Evolutionary conservation across 2,329 filamentous ascomycete genomes (phyloP).

Genomic region (Fusarium citri): DNA sequence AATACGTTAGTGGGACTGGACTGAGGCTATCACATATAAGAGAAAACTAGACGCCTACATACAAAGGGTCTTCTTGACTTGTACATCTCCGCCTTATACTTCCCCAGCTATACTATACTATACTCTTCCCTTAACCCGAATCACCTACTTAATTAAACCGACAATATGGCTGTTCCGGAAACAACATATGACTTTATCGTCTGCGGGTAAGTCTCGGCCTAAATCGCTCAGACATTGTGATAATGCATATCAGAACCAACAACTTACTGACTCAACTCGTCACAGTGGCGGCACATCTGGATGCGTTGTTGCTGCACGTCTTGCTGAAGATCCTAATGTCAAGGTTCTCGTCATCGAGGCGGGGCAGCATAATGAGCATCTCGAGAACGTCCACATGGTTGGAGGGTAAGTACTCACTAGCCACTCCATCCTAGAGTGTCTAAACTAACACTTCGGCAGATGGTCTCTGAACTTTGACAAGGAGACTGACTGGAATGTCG

Average conservation of each 20-base stretch:
- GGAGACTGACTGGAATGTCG: conserved; percentile 64
- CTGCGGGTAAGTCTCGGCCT: conserved; percentile 47
- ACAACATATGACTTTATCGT: conserved; percentile 50
- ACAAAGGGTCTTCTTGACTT: not conserved
- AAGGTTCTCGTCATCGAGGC: conserved; percentile 53
- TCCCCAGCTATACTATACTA: not conserved
- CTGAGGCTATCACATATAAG: conserved; percentile 18
- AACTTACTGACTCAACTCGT: not conserved
- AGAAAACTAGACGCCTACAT: not conserved
- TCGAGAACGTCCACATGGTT: conserved; percentile 64
- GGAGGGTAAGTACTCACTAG: conserved; percentile 54
- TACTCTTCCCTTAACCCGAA: not conserved
- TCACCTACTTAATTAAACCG: not conserved
- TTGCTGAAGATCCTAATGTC: conserved; percentile 50
- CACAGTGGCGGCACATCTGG: conserved; percentile 52
- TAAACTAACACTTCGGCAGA: conserved; percentile 25
- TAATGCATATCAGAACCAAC: not conserved
- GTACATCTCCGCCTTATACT: not conserved
- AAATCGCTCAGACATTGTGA: not conserved
- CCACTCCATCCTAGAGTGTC: too few relatives aligned
- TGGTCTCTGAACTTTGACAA: conserved; percentile 61
- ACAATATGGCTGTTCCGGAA: conserved; percentile 37
- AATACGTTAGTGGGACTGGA: not conserved
- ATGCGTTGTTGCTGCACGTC: conserved; percentile 53
- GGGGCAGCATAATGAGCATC: conserved; percentile 54